Evolutionary conservation across 345 rosid genomes (phyloP), one percentile per base, ranked within the genome.

Genomic region (Clarkia xantiana): DNA sequence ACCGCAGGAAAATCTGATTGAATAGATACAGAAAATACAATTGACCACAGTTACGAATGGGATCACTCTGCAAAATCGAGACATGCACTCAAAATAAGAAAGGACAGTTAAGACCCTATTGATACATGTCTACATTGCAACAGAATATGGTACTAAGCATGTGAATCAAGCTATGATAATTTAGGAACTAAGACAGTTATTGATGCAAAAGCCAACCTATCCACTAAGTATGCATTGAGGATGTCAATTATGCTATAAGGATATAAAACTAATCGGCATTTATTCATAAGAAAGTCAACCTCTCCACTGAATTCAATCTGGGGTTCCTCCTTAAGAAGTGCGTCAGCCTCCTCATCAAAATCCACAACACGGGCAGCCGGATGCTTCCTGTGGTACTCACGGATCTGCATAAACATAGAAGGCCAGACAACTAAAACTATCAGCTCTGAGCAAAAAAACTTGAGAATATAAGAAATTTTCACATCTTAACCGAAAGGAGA

Each of bases 341-440:
- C 79, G 63, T 93, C 99, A 40, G 68, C 55, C 63, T 84, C 94
- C 48, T 79, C 96, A 42, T 63, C 65, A 25, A 71, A 61, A 74
- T 87, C 99, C 54, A 79, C 77, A 51, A 82, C 75, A 13, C 76
- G 86, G 1, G 91, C 94, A 62, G 91, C 82, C 0, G 89, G 91
- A 67, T 93, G 84, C 67, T 66, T 84, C 66, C 78, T 82, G 45
- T 93, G 95, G 62, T 87, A 93, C 56, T 93, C 97, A 34, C 97
- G 86, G 47, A 83, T 83, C 94, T 80, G 66, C 57, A 57, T 7
- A 3, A 16, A 10, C 5, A 14, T 19, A 55, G 43, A 15, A 39
- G 39, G 18, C 12, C 39, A 47, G 40, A 48, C 51, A 4, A 13
- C 1, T 3, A 6, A 38, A 19, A 12, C 20, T 40, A 14, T 0